Conservation (phyloP, 192 early-diverging fungal genomes). For the Coemansia sp. region DNA sequence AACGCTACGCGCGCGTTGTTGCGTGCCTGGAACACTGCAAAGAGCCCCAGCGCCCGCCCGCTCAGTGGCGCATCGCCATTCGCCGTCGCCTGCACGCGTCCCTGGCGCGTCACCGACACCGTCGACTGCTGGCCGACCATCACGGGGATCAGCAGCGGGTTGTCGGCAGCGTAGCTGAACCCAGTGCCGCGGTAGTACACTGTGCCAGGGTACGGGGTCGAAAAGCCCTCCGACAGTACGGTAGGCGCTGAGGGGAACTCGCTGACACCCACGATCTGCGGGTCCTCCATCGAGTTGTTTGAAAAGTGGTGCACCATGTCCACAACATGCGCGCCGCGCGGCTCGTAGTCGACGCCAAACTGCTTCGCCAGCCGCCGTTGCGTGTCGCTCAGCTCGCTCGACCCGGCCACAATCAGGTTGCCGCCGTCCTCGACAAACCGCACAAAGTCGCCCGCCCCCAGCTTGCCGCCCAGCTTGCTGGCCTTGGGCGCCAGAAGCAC, state of each 20-base stretch:
- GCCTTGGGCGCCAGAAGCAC: conserved; percentile 75
- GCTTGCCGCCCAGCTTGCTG: conserved; percentile 55
- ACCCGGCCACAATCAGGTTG: conserved; percentile 77
- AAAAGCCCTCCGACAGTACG: conserved; percentile 21
- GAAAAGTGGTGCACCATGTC: conserved; percentile 64
- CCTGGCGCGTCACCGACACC: conserved; percentile 63
- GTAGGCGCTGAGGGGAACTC: conserved; percentile 41
- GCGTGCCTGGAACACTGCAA: conserved; percentile 82
- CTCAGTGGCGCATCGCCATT: conserved; percentile 40
- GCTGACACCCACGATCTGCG: conserved; percentile 56
- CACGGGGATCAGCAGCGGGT: conserved; percentile 66
- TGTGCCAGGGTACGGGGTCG: no score
- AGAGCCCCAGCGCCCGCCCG: conserved; percentile 66
- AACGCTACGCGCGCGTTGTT: conserved; percentile 86
- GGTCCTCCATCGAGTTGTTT: conserved; percentile 44
- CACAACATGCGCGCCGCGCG: conserved; percentile 60
- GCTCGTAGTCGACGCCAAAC: conserved; percentile 85
- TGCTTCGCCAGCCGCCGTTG: conserved; percentile 83
- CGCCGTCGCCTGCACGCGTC: conserved; percentile 30
- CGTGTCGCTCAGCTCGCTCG: conserved; percentile 60
- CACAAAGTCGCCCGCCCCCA: conserved; percentile 59
- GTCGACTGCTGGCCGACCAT: conserved; percentile 54
- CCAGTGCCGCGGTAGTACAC: conserved; percentile 62
- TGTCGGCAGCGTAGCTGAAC: conserved; percentile 62
- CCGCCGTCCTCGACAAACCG: conserved; percentile 90